These are phyloP conservation scores for Lomentospora prolificans DNA, from an alignment of 2,329 filamentous ascomycete genomes.

Conservation along the genomic window DNA sequence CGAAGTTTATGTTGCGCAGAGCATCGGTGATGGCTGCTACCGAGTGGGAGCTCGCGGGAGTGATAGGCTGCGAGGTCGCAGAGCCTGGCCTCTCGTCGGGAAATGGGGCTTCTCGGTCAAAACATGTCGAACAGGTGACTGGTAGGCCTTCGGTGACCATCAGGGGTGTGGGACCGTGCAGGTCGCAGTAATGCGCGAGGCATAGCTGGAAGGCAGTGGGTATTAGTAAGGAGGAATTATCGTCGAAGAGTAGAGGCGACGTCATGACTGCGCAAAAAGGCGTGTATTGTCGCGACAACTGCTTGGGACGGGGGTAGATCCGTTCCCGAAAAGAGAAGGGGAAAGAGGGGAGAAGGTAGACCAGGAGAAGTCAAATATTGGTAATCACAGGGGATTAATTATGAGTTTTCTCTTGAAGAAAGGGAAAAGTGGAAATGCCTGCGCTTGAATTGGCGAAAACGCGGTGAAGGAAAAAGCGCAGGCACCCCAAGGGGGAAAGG, in stretches of 20 bases:
- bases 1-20: constrained; percentile 35
- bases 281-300: neutral
- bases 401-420: neutral
- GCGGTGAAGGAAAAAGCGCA: neutral
- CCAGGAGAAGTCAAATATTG: neutral
- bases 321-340: neutral
- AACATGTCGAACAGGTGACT: constrained; percentile 50
- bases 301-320: neutral
- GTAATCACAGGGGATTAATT: too few relatives aligned
- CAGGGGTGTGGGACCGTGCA: constrained; percentile 58
- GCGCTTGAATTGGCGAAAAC: neutral
- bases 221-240: neutral
- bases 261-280: neutral
- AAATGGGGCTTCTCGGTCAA: constrained; percentile 29
- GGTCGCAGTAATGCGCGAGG: constrained; percentile 61
- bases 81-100: constrained; percentile 7
- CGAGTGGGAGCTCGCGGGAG: constrained; percentile 23
- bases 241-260: neutral
- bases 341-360: neutral
- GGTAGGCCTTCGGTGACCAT: constrained; percentile 61
- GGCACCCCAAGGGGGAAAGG: neutral
- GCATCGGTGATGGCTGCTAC: constrained; percentile 34
- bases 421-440: neutral
- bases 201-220: constrained; percentile 39
- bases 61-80: constrained; percentile 23